These are phyloP conservation scores for Vitis hybrid DNA, from an alignment of 177 flowering plant genomes.

Conservation along the genomic window DNA sequence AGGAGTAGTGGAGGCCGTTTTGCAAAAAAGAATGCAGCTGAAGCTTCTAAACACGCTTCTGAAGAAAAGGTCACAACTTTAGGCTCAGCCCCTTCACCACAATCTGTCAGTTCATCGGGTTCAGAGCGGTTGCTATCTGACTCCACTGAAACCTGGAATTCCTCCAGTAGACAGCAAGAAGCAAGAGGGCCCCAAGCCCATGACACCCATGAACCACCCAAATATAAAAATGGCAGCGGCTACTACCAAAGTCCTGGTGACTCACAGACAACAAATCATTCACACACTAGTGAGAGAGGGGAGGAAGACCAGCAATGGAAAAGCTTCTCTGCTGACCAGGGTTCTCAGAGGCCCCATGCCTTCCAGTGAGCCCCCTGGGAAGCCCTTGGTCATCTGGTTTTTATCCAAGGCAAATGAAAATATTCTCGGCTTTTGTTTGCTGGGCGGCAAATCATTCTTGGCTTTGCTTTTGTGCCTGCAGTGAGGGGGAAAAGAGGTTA, in stretches of 20 bases:
- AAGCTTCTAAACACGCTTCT: constrained; percentile 16
- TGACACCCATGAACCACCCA: constrained; percentile 11
- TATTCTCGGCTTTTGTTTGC: constrained; percentile 21
- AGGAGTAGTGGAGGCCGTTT: constrained; percentile 86
- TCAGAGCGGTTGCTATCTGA: constrained; percentile 38
- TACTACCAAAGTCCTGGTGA: constrained; percentile 30
- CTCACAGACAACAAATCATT: constrained; percentile 31
- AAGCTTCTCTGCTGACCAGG: constrained; percentile 38
- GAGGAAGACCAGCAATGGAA: constrained; percentile 55
- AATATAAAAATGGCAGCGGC: constrained; percentile 31
- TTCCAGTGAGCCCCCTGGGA: constrained; percentile 34
- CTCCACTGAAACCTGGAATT: constrained; percentile 27
- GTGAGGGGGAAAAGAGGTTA: constrained; percentile 4
- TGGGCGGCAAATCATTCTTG: constrained; percentile 74
- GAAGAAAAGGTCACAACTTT: constrained; percentile 37
- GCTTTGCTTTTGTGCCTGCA: constrained; percentile 32
- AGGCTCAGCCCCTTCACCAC: constrained; percentile 27
- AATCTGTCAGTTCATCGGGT: constrained; percentile 48
- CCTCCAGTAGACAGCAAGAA: constrained; percentile 32
- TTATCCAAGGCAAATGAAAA: neutral
- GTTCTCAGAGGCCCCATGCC: constrained; percentile 52
- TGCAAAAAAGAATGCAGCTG: constrained; percentile 61
- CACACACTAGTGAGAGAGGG: constrained; percentile 27
- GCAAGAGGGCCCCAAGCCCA: constrained; percentile 15
- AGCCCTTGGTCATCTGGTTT: constrained; percentile 1